Evolutionary conservation across 2,329 filamentous ascomycete species (phyloP), one percentile per base, ranked within the genome.

Genomic region (Penicillium sp.): DNA sequence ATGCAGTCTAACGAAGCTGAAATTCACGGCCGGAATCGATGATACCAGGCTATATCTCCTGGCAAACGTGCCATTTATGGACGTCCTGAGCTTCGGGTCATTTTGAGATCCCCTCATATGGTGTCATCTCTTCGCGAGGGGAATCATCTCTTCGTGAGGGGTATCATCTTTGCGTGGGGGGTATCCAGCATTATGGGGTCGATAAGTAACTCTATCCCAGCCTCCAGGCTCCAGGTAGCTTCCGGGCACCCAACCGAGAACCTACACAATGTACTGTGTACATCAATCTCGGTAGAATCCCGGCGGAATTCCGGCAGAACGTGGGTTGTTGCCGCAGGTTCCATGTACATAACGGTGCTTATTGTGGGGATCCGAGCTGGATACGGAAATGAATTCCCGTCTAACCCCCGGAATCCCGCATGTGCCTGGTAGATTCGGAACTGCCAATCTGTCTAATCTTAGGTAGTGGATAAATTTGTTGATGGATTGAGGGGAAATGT

Each of bases 321-420:
- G n/a, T n/a, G n/a, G 14, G 8, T 11, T 4, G 22, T 18, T 9
- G 14, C 14, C 7, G 16, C 16, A 35, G 31, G 31, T 41, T 29
- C n/a, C n/a, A n/a, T n/a, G n/a, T n/a, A n/a, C n/a, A n/a, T n/a
- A n/a, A n/a, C n/a, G 38, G 14, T 39, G 22, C 22, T 8, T 7
- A 30, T 38, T 37, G 33, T 19, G 19, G 14, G 30, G 19, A 30
- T 19, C 12, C 28, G 39, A 13, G 35, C 28, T 49, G 6, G 30
- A 49, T 49, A 25, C 16, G 40, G 46, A 49, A 43, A 42, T 31
- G n/a, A n/a, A 43, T 37, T 43, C 39, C 22, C 22, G 22, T 25
- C 22, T 25, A 25, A 7, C 22, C 22, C 46, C 38, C 10, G 14
- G 19, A n/a, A n/a, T n/a, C n/a, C n/a, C 5, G 19, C 19, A 14